Percentiles rank a stretch among this genome's conserved stretches.
phyloP scores from a whole-genome alignment of 106 monocot genomes.

The Amphibolis antarctica region DNA sequence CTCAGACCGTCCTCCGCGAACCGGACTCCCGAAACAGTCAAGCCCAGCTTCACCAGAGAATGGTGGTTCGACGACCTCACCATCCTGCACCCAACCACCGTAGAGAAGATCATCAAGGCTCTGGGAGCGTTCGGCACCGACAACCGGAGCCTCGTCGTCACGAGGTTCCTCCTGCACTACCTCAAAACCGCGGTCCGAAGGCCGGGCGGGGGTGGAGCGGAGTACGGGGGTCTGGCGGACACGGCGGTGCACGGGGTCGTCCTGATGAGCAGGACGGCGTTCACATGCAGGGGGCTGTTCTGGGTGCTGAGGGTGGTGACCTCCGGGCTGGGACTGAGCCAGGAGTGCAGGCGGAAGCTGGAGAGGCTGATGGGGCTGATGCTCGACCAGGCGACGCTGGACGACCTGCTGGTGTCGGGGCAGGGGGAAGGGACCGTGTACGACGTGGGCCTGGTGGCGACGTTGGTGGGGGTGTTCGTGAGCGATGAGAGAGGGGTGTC shows the following conservation, averaged over 20 bases:
- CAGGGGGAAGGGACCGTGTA: constrained; percentile 55
- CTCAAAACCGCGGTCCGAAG: constrained; percentile 14
- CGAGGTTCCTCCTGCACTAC: constrained; percentile 27
- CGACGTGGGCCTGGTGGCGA: constrained; percentile 82
- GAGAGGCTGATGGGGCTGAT: constrained; percentile 69
- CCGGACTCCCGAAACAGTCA: constrained; percentile 10
- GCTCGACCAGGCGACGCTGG: constrained; percentile 68
- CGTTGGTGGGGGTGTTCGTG: constrained; percentile 72
- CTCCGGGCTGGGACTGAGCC: constrained; percentile 48
- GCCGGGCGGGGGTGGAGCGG: not conserved
- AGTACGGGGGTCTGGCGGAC: constrained; percentile 39
- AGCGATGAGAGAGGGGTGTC: constrained; percentile 30
- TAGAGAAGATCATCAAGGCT: constrained; percentile 8
- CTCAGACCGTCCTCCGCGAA: constrained; percentile 6
- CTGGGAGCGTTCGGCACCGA: constrained; percentile 12
- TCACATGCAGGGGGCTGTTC: constrained; percentile 64
- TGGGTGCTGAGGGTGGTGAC: constrained; percentile 64
- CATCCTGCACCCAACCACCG: constrained; percentile 9
- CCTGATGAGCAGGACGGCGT: constrained; percentile 35
- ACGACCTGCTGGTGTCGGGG: constrained; percentile 76
- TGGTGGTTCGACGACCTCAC: constrained; percentile 32
- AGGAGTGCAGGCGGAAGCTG: constrained; percentile 48
- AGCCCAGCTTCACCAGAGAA: constrained; percentile 10
- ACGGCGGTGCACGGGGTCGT: constrained; percentile 70
- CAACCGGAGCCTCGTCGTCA: constrained; percentile 19